Evolutionary conservation across 2,329 filamentous ascomycete genomes (phyloP).

Genomic region (Fusarium sp.): DNA sequence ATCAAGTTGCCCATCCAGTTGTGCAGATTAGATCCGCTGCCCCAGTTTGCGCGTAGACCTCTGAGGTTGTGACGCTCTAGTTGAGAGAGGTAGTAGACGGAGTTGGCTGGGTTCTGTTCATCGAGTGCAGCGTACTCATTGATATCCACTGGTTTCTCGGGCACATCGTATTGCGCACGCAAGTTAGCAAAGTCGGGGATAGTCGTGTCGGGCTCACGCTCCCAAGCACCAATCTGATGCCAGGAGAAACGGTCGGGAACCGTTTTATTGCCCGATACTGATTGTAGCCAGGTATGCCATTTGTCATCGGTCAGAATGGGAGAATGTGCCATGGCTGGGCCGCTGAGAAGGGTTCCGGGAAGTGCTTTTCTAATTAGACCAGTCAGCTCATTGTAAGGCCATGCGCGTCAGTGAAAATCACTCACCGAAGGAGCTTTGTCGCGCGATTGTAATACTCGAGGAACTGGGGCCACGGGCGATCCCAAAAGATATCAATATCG

Average conservation of each 20-base stretch:
- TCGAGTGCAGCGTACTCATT: background rate
- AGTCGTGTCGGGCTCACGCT: background rate
- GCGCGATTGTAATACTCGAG: background rate
- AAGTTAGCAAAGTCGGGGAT: background rate
- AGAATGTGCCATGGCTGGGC: background rate
- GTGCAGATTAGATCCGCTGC: background rate
- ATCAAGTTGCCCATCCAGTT: background rate
- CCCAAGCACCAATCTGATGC: background rate
- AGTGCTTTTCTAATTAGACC: background rate
- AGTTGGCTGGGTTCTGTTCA: background rate
- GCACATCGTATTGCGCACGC: background rate
- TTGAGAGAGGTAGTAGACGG: background rate
- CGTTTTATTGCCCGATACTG: background rate
- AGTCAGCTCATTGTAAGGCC: fast-evolving
- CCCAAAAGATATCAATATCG: background rate
- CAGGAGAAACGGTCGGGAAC: background rate
- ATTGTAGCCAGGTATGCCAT: background rate
- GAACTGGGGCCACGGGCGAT: background rate
- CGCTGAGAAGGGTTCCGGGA: background rate
- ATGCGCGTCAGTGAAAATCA: fast-evolving
- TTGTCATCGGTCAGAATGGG: background rate
- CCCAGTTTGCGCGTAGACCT: background rate
- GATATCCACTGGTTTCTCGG: background rate
- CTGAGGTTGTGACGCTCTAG: background rate
- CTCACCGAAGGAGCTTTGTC: background rate